Evolutionary conservation across 1,284 basidiomycete species (phyloP), one percentile per base, ranked within the genome.

Genomic region (Naganishia sp.): DNA sequence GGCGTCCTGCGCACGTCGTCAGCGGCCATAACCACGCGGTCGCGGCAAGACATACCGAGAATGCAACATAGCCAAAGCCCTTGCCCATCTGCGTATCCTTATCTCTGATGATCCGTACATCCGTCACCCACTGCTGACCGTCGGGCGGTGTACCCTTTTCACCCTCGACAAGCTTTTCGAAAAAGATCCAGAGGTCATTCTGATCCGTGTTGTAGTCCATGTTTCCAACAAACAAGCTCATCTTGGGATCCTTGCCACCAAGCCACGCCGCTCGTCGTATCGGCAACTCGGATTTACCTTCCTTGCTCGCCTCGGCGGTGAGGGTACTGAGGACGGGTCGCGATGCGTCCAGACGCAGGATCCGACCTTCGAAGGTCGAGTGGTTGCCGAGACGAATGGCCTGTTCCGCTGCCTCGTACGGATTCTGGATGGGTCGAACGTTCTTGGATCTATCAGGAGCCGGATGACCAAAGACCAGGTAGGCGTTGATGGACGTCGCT

Each of bases 71-170:
- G 11, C 89, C 94, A 75, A 99, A 95, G 1, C 95, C 95, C 81
- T 97, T 98, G n/a, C 95, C 95, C 42, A 98, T 85, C 72, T 94
- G 94, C 0, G 93, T 96, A 65, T 92, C 92, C 72, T 87, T 87
- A 79, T 99, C 95, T 52, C 93, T 85, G 52, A 99, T 84, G 68
- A 98, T 86, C 41, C 95, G 86, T 10, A 98, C 93, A 32, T 85
- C 86, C 7, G 86, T 86, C 6, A 98, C 94, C 89, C 90, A 97
- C 28, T 67, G 68, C 3, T 66, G 67, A 6, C 65, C 70, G 58
- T 77, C 71, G 23, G 62, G 67, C 10, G 67, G 56, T 56, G 47
- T 21, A 0, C 94, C 94, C 52, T 87, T 83, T 80, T 97, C 94
- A 11, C 85, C 82, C 35, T 82, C 83, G 21, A 98, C 78, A 28